Conservation (phyloP, 495 filamentous ascomycete genomes). For the Aspergillus biplanus region DNA sequence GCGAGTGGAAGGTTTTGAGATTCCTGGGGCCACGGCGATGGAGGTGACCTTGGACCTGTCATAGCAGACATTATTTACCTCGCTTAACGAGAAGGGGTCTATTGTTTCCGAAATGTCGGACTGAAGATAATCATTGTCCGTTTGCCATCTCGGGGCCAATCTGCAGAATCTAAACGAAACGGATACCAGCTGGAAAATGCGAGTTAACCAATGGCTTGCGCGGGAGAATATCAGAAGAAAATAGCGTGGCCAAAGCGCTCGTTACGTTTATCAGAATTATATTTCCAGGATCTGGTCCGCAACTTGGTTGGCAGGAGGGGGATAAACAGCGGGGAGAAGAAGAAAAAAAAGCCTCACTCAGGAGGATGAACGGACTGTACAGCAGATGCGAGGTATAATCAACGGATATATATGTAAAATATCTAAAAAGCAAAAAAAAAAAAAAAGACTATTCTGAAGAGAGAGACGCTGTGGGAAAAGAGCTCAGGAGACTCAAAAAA, state of each 20-base stretch:
- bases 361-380: too few relatives aligned
- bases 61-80: conserved; percentile 38
- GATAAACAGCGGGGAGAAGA: too few relatives aligned
- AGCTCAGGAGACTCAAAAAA: conserved; percentile 15
- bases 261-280: too few relatives aligned
- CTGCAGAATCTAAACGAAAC: neutral
- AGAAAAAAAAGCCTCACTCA: too few relatives aligned
- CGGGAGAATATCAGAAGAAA: too few relatives aligned
- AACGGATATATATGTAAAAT: too few relatives aligned
- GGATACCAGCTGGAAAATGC: neutral
- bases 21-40: conserved; percentile 49
- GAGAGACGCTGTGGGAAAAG: conserved; percentile 9
- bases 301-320: too few relatives aligned
- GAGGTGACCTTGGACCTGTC: conserved; percentile 51
- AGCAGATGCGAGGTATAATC: too few relatives aligned
- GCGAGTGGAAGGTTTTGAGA: conserved; percentile 34
- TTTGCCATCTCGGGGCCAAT: conserved; percentile 27
- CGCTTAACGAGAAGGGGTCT: conserved; percentile 12
- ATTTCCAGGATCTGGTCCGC: too few relatives aligned
- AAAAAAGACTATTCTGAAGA: neutral
- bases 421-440: too few relatives aligned
- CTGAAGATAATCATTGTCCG: conserved; percentile 9
- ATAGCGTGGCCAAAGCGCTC: too few relatives aligned
- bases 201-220: neutral
- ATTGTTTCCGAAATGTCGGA: conserved; percentile 17